Percentiles rank a stretch among this genome's conserved stretches.
Conservation (phyloP, 139 green algal genomes). For the Tetradesmus obliquus region DNA sequence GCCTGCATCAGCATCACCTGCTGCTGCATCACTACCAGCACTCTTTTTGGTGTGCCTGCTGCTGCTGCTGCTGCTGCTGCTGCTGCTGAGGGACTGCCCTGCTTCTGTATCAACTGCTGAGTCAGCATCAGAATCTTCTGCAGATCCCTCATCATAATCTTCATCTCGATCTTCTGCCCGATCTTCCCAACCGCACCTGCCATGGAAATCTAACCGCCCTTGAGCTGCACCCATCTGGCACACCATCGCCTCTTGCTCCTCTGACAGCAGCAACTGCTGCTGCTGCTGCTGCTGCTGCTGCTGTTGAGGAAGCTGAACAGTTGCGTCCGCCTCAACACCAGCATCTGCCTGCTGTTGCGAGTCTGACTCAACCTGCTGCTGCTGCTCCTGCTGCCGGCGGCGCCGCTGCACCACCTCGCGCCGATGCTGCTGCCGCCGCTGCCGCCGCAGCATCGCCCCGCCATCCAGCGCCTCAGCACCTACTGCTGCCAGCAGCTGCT, state of each 20-base stretch:
- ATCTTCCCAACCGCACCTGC: neutral
- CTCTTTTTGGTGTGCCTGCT: neutral
- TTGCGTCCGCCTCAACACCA: neutral
- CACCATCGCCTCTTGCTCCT: neutral
- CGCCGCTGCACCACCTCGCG: neutral
- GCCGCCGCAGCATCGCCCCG: neutral
- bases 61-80: neutral
- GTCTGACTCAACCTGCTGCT: neutral
- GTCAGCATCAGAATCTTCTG: neutral
- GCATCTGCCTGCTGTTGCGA: neutral
- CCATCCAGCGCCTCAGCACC: neutral
- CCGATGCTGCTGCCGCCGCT: neutral
- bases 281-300: neutral
- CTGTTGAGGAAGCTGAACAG: neutral
- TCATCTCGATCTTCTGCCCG: neutral
- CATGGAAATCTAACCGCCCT: neutral
- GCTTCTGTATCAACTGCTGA: neutral
- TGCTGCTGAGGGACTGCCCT: neutral
- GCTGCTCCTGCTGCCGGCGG: neutral
- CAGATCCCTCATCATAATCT: neutral
- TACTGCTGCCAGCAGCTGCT: constrained; percentile 25
- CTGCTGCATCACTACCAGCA: constrained; percentile 1
- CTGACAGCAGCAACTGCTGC: neutral
- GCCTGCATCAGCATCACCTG: neutral
- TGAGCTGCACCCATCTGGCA: neutral